phyloP scores from a whole-genome alignment of 352 stramenopile species.

The Globisporangium emineosum region DNA sequence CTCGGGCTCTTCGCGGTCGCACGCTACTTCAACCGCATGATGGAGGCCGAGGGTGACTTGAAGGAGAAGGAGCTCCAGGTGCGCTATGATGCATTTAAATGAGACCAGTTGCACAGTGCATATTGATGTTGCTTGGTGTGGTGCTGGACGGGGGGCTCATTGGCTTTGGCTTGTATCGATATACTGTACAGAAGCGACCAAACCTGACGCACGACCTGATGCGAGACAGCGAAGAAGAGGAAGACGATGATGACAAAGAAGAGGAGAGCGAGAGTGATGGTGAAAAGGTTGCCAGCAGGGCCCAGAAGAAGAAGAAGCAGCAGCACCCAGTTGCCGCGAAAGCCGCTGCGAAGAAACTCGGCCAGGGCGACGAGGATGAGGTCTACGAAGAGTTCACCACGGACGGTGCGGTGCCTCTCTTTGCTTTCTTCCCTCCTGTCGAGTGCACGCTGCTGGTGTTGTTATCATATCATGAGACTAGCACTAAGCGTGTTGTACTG shows the following conservation, averaged over 20 bases:
- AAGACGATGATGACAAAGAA: constrained; percentile 37
- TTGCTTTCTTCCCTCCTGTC: too few relatives aligned
- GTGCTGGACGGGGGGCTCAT: background rate
- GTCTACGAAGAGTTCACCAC: constrained; percentile 72
- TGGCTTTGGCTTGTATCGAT: background rate
- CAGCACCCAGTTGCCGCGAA: background rate
- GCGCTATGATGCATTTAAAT: background rate
- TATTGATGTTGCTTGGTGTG: background rate
- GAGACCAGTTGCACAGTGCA: background rate
- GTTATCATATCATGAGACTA: too few relatives aligned
- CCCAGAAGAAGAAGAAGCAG: background rate
- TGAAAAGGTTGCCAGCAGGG: too few relatives aligned
- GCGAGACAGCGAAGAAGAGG: constrained; percentile 40
- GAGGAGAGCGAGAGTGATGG: constrained; percentile 12
- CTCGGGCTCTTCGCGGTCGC: constrained; percentile 55
- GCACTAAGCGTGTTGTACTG: background rate
- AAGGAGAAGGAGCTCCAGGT: constrained; percentile 36
- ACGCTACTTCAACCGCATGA: constrained; percentile 52
- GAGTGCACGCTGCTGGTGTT: too few relatives aligned
- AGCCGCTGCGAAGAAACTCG: background rate
- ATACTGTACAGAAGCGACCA: constrained; percentile 38
- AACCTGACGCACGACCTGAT: constrained; percentile 52
- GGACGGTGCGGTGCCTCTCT: constrained; percentile 41
- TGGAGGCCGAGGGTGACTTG: constrained; percentile 46
- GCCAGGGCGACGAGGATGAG: constrained; percentile 36